Evolutionary conservation across 163 green algal species (phyloP), one percentile per base, ranked within the genome.

Genomic region (Chlorella variabilis): DNA sequence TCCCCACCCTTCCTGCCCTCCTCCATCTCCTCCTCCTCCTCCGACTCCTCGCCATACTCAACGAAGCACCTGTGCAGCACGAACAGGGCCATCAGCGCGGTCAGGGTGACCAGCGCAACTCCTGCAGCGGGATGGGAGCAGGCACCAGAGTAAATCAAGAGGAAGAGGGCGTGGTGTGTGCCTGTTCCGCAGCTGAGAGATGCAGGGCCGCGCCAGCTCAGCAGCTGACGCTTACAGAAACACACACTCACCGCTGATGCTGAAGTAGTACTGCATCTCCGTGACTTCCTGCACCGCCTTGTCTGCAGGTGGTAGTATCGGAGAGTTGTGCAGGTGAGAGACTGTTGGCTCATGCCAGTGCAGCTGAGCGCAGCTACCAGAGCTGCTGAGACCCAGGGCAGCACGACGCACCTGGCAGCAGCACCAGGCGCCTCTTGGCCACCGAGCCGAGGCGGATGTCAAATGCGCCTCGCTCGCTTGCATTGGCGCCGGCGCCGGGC

Each of bases 231-330:
- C n/a, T n/a, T n/a, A n/a, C n/a, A n/a, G n/a, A n/a, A n/a, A n/a
- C n/a, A n/a, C n/a, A n/a, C n/a, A 23, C 70, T 65, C 70, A 77
- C 70, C 45, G 33, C 70, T 77, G 31, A 77, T 45, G 1, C 41
- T 45, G 8, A 77, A 29, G 48, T 34, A 77, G n/a, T 34, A 42
- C 20, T 77, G 48, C 0, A 4, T 23, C 20, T 65, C 31, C 13
- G 27, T 21, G 0, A 77, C 70, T 31, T 66, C 70, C 20, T 77
- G 45, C 21, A 66, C 45, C n/a, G 29, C 11, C 31, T 54, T 67
- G 59, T 3, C 59, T 39, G 59, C 59, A 39, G 59, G n/a, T 4
- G 38, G 17, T 18, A n/a, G 42, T 8, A n/a, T n/a, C n/a, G n/a
- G 45, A 54, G 11, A 54, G 45, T 23, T 11, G 45, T 54, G 11